A percentile compares a stretch with the other conserved stretches of the same genome.
Conservation (phyloP, 2,329 filamentous ascomycete genomes). For the Sporothrix luriei region DNA sequence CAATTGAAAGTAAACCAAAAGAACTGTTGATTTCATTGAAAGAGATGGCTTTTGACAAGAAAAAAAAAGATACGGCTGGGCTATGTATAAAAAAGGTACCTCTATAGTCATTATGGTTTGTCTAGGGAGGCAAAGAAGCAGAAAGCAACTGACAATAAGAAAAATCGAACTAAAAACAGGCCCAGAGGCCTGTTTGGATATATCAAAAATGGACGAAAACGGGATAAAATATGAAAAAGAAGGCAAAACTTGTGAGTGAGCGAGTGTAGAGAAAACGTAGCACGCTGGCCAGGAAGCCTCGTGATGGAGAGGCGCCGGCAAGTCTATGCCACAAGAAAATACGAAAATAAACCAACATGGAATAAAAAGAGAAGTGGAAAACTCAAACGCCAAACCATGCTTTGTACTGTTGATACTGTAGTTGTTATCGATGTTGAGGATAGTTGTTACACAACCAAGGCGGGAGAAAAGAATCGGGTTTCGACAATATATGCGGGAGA, state of each 20-base stretch:
- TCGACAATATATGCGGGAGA: slow-evolving; percentile 22
- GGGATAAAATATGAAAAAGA: not conserved
- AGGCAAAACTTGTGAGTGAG: slow-evolving; percentile 16
- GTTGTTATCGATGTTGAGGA: not conserved
- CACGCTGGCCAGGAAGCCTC: slow-evolving; percentile 1
- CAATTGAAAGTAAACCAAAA: not conserved
- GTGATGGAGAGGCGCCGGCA: not conserved
- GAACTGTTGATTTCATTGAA: not conserved
- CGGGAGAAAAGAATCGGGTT: not conserved
- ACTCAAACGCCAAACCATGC: slow-evolving; percentile 33
- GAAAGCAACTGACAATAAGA: not conserved
- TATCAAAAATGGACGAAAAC: slow-evolving; percentile 24
- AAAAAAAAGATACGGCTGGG: not conserved
- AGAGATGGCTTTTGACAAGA: slow-evolving; percentile 11
- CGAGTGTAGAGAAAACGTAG: slow-evolving; percentile 29
- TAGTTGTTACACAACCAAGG: not conserved
- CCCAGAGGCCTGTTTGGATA: slow-evolving; percentile 21
- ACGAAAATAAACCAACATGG: not conserved
- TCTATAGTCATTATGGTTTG: slow-evolving; percentile 16
- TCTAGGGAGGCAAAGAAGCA: slow-evolving; percentile 22
- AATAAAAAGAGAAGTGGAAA: slow-evolving; percentile 6
- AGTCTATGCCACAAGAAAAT: not conserved
- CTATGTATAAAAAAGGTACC: slow-evolving; percentile 19
- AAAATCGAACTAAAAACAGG: not conserved
- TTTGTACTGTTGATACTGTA: slow-evolving; percentile 7